phyloP scores from a whole-genome alignment of 768 basidiomycete species.

The Hortiboletus flavorubellus region DNA sequence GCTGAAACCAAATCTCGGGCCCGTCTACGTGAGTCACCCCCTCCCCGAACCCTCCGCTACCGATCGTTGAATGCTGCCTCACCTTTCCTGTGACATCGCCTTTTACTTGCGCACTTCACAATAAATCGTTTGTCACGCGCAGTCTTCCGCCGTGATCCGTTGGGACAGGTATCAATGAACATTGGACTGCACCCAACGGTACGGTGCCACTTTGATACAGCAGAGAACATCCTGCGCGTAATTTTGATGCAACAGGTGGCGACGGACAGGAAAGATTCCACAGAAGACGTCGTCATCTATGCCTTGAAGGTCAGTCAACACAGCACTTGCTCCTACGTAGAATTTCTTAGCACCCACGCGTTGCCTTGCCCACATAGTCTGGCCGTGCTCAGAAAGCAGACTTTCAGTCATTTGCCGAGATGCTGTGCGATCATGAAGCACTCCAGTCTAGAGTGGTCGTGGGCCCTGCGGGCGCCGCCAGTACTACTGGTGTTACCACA shows the following conservation, averaged over 20 bases:
- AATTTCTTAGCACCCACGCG: not conserved
- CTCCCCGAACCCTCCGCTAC: slow-evolving; percentile 19
- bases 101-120: not conserved
- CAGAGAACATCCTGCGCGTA: slow-evolving; percentile 54
- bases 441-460: slow-evolving; percentile 18
- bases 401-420: slow-evolving; percentile 51
- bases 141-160: slow-evolving; percentile 71
- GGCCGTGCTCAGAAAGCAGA: slow-evolving; percentile 47
- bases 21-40: slow-evolving; percentile 31
- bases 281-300: slow-evolving; percentile 53
- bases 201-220: slow-evolving; percentile 54
- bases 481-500: slow-evolving; percentile 1
- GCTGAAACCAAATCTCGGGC: slow-evolving; percentile 17
- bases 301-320: slow-evolving; percentile 53
- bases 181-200: slow-evolving; percentile 51
- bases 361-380: slow-evolving; percentile 19
- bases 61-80: slow-evolving; percentile 16
- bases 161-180: slow-evolving; percentile 71
- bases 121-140: not conserved
- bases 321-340: not conserved
- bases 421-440: slow-evolving; percentile 39
- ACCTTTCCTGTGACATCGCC: not conserved
- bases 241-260: slow-evolving; percentile 47
- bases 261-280: slow-evolving; percentile 21
- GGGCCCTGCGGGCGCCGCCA: not conserved